Evolutionary conservation across 2,329 filamentous ascomycete genomes (phyloP), one percentile per base, ranked within the genome.

Genomic region (Colletotrichum somersetense): DNA sequence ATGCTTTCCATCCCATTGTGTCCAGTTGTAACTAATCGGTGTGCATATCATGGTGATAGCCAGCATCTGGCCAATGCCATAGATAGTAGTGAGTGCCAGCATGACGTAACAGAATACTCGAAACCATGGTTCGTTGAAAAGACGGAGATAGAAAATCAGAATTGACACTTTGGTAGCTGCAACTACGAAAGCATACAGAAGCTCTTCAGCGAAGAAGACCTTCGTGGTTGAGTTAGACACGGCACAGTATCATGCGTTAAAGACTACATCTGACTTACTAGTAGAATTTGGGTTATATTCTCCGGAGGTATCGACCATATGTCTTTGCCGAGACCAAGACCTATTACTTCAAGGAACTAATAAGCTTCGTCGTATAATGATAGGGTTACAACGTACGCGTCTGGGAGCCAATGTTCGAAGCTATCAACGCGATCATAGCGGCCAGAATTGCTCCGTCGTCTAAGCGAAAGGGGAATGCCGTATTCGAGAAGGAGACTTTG

Each of bases 131-230:
- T 67, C 57, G 0, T n/a, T 18, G 56, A 71, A 71, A 1, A 71
- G 20, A 18, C 64, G 35, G 20, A 71, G 35, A 18, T 71, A 67
- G n/a, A 71, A 67, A 1, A 67, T 30, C 35, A 71, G 46, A 8
- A 71, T 57, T 11, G 68, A 71, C 4, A 71, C 3, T 5, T 71
- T 71, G 11, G 68, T 67, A 0, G 52, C 33, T 3, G 68, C 56
- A 5, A 71, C 68, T 3, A 71, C 64, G 7, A 62, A 62, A 10
- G 64, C 46, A 20, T 71, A 71, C 0, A 71, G 57, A 1, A 67
- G 35, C 30, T 71, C 68, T 38, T 71, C 68, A 0, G 59, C 26
- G 14, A 71, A 71, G 14, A 71, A 71, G 1, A 67, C 10, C 68
- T 71, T 30, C 10, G 30, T 16, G 4, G 3, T 11, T 11, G 23